A percentile compares a stretch with the other conserved stretches of the same genome.
Evolutionary conservation across 2,329 filamentous ascomycete species (phyloP).

Genomic region (Alternaria solani): DNA sequence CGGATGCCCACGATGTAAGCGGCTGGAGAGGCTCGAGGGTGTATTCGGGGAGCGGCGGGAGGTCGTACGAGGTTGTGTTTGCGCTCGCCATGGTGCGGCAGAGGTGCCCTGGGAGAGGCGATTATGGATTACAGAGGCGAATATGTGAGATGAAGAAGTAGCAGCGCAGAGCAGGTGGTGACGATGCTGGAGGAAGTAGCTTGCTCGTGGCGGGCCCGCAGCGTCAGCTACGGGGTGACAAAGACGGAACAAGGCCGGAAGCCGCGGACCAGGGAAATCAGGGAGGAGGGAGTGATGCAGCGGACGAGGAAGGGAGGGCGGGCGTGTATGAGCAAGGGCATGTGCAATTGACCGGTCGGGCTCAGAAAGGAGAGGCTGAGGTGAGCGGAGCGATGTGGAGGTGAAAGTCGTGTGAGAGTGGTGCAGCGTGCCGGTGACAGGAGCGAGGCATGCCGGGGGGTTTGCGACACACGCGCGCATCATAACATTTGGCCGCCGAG

Average conservation of each 20-base stretch:
- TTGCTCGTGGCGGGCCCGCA: constrained; percentile 10
- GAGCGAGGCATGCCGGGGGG: constrained; percentile 5
- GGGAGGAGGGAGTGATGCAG: constrained; percentile 31
- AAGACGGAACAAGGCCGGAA: constrained; percentile 30
- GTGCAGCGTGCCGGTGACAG: constrained; percentile 31
- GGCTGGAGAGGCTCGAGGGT: constrained; percentile 73
- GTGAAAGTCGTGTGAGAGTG: constrained; percentile 44
- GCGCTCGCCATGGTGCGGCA: constrained; percentile 55
- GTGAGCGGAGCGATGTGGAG: constrained; percentile 38
- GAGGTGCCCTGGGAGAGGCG: constrained; percentile 9
- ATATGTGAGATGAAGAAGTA: neutral
- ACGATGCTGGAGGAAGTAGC: constrained; percentile 5
- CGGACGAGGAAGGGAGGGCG: neutral
- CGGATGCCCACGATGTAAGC: constrained; percentile 78
- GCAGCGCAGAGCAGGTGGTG: constrained; percentile 1
- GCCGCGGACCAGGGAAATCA: constrained; percentile 39
- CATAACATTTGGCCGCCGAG: constrained; percentile 28
- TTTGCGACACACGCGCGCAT: constrained; percentile 23
- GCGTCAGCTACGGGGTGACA: constrained; percentile 14
- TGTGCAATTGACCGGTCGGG: constrained; percentile 9
- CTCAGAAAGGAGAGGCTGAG: constrained; percentile 46
- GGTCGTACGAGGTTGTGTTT: constrained; percentile 60
- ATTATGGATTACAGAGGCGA: constrained; percentile 12
- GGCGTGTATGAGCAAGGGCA: neutral
- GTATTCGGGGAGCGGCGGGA: constrained; percentile 89